phyloP scores from a whole-genome alignment of 2,329 filamentous ascomycete genomes.

The Paraphaeosphaeria minitans region DNA sequence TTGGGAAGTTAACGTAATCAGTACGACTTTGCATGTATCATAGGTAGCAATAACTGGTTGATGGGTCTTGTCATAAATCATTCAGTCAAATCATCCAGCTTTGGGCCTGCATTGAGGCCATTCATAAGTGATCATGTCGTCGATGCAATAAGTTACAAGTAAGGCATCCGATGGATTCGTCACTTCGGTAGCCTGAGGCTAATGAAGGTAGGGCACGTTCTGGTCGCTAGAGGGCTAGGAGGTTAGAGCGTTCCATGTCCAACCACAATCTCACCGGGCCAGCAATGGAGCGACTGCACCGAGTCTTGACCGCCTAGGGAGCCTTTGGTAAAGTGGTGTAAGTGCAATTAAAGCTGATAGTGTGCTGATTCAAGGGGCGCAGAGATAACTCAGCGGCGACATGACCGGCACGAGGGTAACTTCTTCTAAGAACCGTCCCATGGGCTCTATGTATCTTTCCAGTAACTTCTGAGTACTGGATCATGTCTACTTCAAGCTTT shows the following conservation, averaged over 20 bases:
- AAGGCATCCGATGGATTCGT: too few relatives aligned
- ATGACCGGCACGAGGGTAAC: not conserved
- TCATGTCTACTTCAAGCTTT: not conserved
- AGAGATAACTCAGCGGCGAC: not conserved
- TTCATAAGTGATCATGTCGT: not conserved
- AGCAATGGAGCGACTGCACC: too few relatives aligned
- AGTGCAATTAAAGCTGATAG: too few relatives aligned
- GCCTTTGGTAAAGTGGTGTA: too few relatives aligned
- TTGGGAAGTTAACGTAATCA: not conserved
- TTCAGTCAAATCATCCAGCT: not conserved
- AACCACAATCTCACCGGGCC: too few relatives aligned
- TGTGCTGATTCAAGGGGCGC: not conserved
- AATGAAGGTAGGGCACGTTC: not conserved
- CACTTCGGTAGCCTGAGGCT: too few relatives aligned
- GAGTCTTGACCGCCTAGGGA: too few relatives aligned
- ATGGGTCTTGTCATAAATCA: not conserved
- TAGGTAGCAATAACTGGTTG: not conserved
- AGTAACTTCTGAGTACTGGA: not conserved
- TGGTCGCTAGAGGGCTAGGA: not conserved
- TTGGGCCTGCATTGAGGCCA: not conserved
- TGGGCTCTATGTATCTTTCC: not conserved
- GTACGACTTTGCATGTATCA: not conserved
- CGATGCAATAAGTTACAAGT: too few relatives aligned
- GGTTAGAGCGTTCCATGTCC: not conserved
- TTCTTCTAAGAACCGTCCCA: not conserved